Percentiles rank a stretch among this genome's conserved stretches.
phyloP scores from a whole-genome alignment of 1,284 basidiomycete genomes.

The Cutaneotrichosporon arboriforme region DNA sequence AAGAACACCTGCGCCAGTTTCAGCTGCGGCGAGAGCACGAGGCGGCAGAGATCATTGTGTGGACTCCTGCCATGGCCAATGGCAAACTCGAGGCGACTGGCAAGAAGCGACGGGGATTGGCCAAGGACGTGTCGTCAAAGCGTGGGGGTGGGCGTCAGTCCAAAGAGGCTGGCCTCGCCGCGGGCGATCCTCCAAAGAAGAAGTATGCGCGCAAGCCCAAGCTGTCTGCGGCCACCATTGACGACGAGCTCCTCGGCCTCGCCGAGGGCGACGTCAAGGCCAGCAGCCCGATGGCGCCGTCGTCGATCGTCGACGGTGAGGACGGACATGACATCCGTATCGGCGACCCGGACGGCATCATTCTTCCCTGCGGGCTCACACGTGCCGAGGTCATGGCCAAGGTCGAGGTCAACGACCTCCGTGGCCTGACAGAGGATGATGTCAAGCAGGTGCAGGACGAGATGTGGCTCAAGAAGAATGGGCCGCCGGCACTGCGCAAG shows the following conservation, averaged over 20 bases:
- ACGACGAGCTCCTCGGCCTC: conserved; percentile 42
- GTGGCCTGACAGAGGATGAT: conserved; percentile 37
- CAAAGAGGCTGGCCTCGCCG: conserved; percentile 26
- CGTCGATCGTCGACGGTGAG: conserved; percentile 14
- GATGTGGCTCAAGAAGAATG: conserved; percentile 40
- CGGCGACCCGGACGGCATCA: conserved; percentile 26
- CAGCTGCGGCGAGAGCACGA: conserved; percentile 36
- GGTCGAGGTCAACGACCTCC: conserved; percentile 29
- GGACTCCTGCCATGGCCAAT: conserved; percentile 14
- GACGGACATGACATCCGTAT: conserved; percentile 12
- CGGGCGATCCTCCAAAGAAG: conserved; percentile 20
- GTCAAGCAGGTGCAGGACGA: conserved; percentile 45
- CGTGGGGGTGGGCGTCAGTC: conserved; percentile 30
- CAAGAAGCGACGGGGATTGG: conserved; percentile 30
- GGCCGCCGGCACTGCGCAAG: conserved; percentile 33
- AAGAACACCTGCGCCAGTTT: conserved; percentile 32
- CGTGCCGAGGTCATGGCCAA: conserved; percentile 34
- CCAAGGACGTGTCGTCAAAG: conserved; percentile 23
- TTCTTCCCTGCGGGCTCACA: conserved; percentile 36
- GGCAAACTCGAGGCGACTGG: conserved; percentile 5
- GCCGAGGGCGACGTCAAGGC: conserved; percentile 25
- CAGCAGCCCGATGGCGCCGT: conserved; percentile 11
- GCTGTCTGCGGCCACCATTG: conserved; percentile 21
- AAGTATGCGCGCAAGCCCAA: conserved; percentile 27
- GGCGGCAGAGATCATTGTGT: conserved; percentile 24